Conservation (phyloP, 805 yeast genomes). For the Babjeviella inositovora region DNA sequence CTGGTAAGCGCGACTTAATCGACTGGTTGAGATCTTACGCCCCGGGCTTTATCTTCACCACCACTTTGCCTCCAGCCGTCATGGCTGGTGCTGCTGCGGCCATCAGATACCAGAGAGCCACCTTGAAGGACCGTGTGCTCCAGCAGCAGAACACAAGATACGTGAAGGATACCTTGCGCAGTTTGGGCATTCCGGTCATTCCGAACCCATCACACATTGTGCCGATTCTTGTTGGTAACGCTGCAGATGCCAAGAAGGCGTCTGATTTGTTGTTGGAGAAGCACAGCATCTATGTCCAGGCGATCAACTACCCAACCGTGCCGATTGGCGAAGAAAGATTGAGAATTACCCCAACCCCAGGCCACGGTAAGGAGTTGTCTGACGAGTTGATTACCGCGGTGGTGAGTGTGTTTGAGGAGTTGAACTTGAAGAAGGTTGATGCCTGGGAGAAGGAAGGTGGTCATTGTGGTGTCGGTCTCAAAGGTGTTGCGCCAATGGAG, state of each 20-base stretch:
- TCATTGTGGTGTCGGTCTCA: constrained; percentile 76
- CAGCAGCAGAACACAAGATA: constrained; percentile 81
- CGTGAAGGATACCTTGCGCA: constrained; percentile 56
- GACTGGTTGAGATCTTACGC: constrained; percentile 96
- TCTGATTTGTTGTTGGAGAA: constrained; percentile 77
- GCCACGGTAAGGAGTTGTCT: constrained; percentile 66
- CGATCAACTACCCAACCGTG: constrained; percentile 97
- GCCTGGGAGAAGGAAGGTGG: constrained; percentile 80
- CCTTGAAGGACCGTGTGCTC: constrained; percentile 59
- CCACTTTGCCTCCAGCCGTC: constrained; percentile 91
- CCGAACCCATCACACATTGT: constrained; percentile 97
- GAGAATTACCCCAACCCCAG: constrained; percentile 98
- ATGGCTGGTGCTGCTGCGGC: constrained; percentile 94
- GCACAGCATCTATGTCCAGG: constrained; percentile 88
- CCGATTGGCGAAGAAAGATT: constrained; percentile 91
- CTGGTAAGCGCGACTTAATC: constrained; percentile 67
- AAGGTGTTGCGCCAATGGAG: constrained; percentile 22
- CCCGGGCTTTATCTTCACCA: constrained; percentile 95
- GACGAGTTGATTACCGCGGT: constrained; percentile 66
- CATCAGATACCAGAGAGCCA: constrained; percentile 66
- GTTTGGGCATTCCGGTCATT: constrained; percentile 80
- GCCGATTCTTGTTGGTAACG: constrained; percentile 90
- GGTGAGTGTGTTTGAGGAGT: constrained; percentile 63
- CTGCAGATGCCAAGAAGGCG: constrained; percentile 81
- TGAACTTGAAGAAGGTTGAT: constrained; percentile 55